These are phyloP conservation scores for Hypomontagnella monticulosa DNA, from an alignment of 495 filamentous ascomycete genomes.

Conservation along the genomic window DNA sequence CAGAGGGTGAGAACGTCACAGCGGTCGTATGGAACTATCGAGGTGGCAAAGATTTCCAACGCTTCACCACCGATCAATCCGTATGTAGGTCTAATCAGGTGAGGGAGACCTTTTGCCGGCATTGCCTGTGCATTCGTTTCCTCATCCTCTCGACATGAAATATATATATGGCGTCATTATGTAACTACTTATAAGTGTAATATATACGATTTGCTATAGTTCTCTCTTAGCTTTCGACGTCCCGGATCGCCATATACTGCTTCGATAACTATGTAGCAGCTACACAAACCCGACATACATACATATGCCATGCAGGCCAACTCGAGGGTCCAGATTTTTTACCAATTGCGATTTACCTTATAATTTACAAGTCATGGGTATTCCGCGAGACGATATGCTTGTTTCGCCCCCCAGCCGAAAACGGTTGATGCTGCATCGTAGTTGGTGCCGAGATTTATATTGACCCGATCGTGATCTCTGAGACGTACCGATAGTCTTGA, in stretches of 20 bases:
- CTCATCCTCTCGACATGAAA: neutral
- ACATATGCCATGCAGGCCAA: conserved; percentile 28
- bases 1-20: neutral
- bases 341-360: neutral
- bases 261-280: conserved; percentile 16
- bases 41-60: conserved; percentile 8
- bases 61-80: conserved; percentile 17
- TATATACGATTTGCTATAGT: conserved; percentile 26
- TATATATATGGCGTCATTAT: conserved; percentile 32
- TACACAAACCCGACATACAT: conserved; percentile 16
- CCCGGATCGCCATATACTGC: conserved; percentile 14
- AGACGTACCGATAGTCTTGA: neutral
- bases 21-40: neutral
- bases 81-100: conserved; percentile 5
- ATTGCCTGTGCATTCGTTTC: conserved; percentile 8
- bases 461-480: conserved; percentile 27
- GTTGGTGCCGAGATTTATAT: conserved; percentile 12
- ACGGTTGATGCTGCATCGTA: conserved; percentile 1
- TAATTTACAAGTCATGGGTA: neutral
- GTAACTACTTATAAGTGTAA: conserved; percentile 11
- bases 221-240: neutral
- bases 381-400: conserved; percentile 1
- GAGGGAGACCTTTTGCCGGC: conserved; percentile 16
- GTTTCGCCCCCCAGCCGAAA: conserved; percentile 6
- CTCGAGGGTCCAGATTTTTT: conserved; percentile 7